phyloP scores from a whole-genome alignment of 129 eudicot species.

The Escallonia herrerae region DNA sequence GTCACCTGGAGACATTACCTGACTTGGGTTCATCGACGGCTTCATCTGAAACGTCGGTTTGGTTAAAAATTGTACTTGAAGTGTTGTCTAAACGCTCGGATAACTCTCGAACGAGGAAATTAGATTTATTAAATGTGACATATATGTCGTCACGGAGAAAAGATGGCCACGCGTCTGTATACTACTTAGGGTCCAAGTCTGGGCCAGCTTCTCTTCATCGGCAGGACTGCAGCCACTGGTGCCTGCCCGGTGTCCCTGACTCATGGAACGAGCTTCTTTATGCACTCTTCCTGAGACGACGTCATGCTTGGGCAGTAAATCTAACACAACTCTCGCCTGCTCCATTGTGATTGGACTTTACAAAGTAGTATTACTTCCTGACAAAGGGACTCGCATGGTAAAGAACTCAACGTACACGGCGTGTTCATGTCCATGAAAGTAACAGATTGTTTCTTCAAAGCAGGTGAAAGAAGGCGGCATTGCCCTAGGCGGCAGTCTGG shows the following conservation, averaged over 20 bases:
- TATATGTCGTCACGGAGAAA: slow-evolving; percentile 60
- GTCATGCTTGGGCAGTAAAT: slow-evolving; percentile 18
- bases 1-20: slow-evolving; percentile 70
- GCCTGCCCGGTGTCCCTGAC: slow-evolving; percentile 91
- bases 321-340: slow-evolving; percentile 4
- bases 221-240: slow-evolving; percentile 98
- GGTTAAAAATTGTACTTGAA: slow-evolving; percentile 28
- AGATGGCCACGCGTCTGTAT: slow-evolving; percentile 83
- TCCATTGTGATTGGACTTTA: not conserved
- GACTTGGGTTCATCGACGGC: slow-evolving; percentile 41
- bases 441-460: not conserved
- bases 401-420: not conserved
- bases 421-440: not conserved
- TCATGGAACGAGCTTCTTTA: slow-evolving; percentile 75
- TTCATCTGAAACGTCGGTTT: slow-evolving; percentile 28
- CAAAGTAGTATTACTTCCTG: no score
- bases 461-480: no score
- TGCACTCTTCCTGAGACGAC: slow-evolving; percentile 54
- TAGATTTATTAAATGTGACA: slow-evolving; percentile 64
- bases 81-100: slow-evolving; percentile 32
- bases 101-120: slow-evolving; percentile 7
- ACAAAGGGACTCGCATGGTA: not conserved
- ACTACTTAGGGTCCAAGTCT: slow-evolving; percentile 43
- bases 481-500: no score
- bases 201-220: slow-evolving; percentile 59